Evolutionary conservation across 257 asterid genomes (phyloP), one percentile per base, ranked within the genome.

Genomic region (Solanum ossicruentum): DNA sequence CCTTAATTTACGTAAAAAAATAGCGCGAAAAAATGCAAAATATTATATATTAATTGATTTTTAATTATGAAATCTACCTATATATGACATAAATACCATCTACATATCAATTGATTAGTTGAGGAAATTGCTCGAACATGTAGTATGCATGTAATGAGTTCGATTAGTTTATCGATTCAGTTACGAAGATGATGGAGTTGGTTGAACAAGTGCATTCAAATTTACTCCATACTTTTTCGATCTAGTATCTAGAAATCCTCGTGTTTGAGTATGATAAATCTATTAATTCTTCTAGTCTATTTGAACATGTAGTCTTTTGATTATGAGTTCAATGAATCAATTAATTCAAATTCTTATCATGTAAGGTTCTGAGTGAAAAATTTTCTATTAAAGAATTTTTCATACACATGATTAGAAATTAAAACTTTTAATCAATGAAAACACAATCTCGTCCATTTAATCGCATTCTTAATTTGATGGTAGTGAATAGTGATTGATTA

Each of bases 361-460:
- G 3, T 32, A 32, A 32, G 36, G 3, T 28, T 28, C 32, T 28
- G 2, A 28, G 2, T 28, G 32, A 28, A 32, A 32, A 1, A 2
- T 32, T 32, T 32, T 32, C 3, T 32, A 32, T 3, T 32, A 32
- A 32, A 32, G 0, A 32, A 32, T 0, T 32, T 32, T 28, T 32
- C 36, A 32, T 32, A 3, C 36, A 32, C 36, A 3, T 32, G 0
- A 32, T 32, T 1, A 2, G 0, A 58, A 6, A 58, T 8, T 5
- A 1, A 20, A 6, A 20, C 0, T 0, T 58, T 0, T 58, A 4
- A 20, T n/a, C n/a, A 58, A 58, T 12, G 20, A 20, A 58, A 20
- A 20, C 9, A 0, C 2, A 1, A 20, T 3, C 0, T 10, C 13
- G n/a, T 0, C 0, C 15, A 0, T 9, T 20, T 0, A 26, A 20